A percentile compares a stretch with the other conserved stretches of the same genome.
Conservation (phyloP, 176 grass and related monocot genomes). For the Raddia distichophylla region DNA sequence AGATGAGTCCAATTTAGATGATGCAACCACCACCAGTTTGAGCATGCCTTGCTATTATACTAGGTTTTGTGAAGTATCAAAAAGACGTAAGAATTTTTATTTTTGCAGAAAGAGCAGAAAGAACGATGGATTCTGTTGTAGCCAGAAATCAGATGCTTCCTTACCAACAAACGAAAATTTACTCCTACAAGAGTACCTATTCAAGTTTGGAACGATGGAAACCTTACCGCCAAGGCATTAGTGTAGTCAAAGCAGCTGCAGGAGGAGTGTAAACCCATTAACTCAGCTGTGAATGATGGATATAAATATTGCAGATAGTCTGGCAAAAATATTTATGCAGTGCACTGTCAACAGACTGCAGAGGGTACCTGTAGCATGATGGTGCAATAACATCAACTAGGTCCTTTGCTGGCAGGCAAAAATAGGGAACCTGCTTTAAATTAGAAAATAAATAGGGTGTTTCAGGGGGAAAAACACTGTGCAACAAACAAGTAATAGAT, state of each 20-base stretch:
- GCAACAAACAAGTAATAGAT: background rate
- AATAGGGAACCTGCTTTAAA: constrained; percentile 92
- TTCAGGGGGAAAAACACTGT: constrained; percentile 12
- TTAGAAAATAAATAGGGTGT: constrained; percentile 15
- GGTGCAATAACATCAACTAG: constrained; percentile 98
- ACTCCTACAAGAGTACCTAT: background rate
- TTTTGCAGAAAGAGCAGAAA: background rate
- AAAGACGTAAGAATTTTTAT: background rate
- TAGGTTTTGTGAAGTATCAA: too few relatives aligned
- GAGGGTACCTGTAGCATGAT: constrained; percentile 87
- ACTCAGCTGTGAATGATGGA: background rate
- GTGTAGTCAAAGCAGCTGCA: constrained; percentile 99
- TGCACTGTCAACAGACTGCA: background rate
- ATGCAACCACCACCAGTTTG: background rate
- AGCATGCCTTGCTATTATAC: background rate
- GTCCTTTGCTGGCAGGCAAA: constrained; percentile 92
- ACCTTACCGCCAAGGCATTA: constrained; percentile 88
- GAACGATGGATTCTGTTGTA: background rate
- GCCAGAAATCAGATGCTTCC: background rate
- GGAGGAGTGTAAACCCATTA: constrained; percentile 26
- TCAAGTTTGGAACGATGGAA: constrained; percentile 34
- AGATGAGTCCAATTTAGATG: background rate
- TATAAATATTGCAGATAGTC: background rate
- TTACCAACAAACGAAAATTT: background rate
- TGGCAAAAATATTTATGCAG: background rate